Base-by-base conservation (phyloP, 2,329 filamentous ascomycete genomes). In the Microsporum ferrugineum region DNA sequence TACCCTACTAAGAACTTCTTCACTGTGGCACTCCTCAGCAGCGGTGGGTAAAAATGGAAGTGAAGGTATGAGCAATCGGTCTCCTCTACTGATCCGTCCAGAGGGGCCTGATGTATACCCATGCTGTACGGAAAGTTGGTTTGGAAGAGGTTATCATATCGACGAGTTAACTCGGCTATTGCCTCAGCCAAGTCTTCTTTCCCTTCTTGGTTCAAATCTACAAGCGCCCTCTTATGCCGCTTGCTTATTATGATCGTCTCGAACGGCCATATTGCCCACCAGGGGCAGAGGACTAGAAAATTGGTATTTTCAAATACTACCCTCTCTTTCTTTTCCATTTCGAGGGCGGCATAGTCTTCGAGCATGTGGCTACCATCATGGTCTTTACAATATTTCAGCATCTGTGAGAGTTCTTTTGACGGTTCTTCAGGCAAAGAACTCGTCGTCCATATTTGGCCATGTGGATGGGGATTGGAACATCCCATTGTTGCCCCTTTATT, bases 401-500 rank as follows among this genome's bases (percentile, higher is more conserved):
- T 80, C 68, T 95, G 86, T 47, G 79, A 77, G 23, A 96, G 77
- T 74, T 99, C 94, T 47, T 88, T 82, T 1, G 82, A 83, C 0
- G 90, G 90, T 74, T 99, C 94, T 71, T 97, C 91, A 0, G 94
- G 94, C 66, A 96, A 78, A 5, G 86, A 88, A 27, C 89, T 96
- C 0, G 91, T 95, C 1, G 90, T 94, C 94, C 94, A 99, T 64
- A 96, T 82, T 74, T 99, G 94, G 62, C 94, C 92, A 76, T 99
- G 94, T 0, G 94, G 94, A 73, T 99, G 94, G 0, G 94, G 94
- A 73, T 99, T 99, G 1, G 92, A 97, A 79, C 94, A 99, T 58
- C 94, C 94, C 94, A 99, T 99, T 8, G 92, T 90, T 0, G 88
- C 85, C 58, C 94, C 94, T 77, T 99, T 99, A 79, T 99, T 99